Evolutionary conservation across 768 basidiomycete genomes (phyloP), one percentile per base, ranked within the genome.

Genomic region (Pulveroboletus sp.): DNA sequence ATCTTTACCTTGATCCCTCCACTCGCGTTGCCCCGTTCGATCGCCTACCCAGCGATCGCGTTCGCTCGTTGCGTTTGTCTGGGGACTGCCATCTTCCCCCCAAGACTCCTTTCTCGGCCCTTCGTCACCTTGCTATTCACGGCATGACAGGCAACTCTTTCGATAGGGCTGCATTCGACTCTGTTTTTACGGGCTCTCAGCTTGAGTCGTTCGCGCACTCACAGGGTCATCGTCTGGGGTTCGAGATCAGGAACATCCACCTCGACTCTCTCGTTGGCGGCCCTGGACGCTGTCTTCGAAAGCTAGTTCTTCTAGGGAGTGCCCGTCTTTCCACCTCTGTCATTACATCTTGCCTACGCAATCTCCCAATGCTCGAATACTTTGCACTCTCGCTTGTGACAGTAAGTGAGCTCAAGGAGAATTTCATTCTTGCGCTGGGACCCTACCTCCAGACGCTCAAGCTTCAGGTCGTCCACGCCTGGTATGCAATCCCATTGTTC

Each of bases 241-340:
- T 72, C 49, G 69, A 73, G 54, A 61, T 75, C 18, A 63, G 68
- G 30, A 64, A 72, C 44, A 26, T 35, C 3, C 68, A 70, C 44
- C 62, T 76, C 27, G 48, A 61, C 17, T 70, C 67, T 15, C 54
- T 76, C 37, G 35, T 61, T 11, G 46, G 52, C 2, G 55, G 55
- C 12, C 50, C 51, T 11, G 52, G 51, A 5, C 50, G 57, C 21
- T 18, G 40, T 18, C 58, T 74, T 45, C 61, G 61, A 30, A 67
- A 57, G 51, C 55, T 76, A 10, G 65, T 71, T 42, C 63, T 74
- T 10, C 62, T 75, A 10, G 66, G 62, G 9, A 69, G 71, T 51
- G 65, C 50, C 43, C 62, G 66, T 5, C 56, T 75, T 8, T 63
- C 67, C 8, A 68, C 63, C 24, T 40, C 56, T 11, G 55, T 46